Conservation (phyloP, 2,329 filamentous ascomycete genomes). For the Alternaria viburni region DNA sequence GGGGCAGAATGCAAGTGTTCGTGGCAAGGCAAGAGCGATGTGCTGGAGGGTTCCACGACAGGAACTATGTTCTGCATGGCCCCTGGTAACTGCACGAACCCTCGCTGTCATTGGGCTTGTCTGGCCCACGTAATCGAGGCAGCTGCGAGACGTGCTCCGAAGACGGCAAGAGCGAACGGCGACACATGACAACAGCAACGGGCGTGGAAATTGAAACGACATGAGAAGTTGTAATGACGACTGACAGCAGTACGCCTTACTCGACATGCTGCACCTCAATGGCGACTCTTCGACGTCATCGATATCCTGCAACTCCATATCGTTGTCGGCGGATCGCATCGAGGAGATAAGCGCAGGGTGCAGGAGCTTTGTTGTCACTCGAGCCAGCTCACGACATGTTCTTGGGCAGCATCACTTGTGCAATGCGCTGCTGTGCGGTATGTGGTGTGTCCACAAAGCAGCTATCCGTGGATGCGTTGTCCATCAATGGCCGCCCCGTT, state of each 20-base stretch:
- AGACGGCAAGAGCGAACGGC: not conserved
- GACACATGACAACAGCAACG: not conserved
- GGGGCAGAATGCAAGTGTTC: conserved; percentile 19
- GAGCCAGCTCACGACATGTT: conserved; percentile 12
- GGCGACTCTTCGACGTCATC: not conserved
- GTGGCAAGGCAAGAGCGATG: conserved; percentile 18
- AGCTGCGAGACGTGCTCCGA: conserved; percentile 2
- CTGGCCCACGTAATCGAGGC: conserved; percentile 11
- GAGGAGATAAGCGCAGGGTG: conserved; percentile 35
- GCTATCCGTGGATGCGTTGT: conserved; percentile 24
- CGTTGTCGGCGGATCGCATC: not conserved
- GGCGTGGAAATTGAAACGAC: not conserved
- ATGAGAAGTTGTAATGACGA: conserved; percentile 16
- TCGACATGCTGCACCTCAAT: conserved; percentile 4
- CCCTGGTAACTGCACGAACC: conserved; percentile 11
- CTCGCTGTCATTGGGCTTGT: conserved; percentile 7
- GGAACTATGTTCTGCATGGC: conserved; percentile 14
- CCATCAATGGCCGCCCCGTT: conserved; percentile 1
- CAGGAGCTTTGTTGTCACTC: conserved; percentile 13
- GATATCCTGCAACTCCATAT: not conserved
- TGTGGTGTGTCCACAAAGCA: conserved; percentile 21
- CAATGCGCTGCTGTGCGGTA: conserved; percentile 25
- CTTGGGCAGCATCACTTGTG: conserved; percentile 23
- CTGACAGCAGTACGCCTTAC: conserved; percentile 14
- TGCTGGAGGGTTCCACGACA: conserved; percentile 14